Conservation (phyloP, 345 rosid species). For the Euphorbia tirucalli region DNA sequence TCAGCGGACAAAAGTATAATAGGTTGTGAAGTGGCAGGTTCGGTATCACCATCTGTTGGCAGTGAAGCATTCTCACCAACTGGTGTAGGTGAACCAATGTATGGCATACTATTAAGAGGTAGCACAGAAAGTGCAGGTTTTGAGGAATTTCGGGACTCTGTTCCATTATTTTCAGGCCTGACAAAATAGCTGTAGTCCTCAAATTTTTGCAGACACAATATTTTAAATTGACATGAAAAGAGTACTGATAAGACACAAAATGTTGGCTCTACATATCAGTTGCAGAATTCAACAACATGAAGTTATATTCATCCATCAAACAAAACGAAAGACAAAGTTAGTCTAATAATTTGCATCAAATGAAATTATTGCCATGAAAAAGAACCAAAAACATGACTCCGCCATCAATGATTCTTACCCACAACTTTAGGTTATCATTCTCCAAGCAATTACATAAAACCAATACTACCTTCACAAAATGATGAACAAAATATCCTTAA, state of each 20-base stretch:
- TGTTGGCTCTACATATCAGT: neutral
- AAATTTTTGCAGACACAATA: constrained; percentile 18
- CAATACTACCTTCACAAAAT: neutral
- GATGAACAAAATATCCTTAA: neutral
- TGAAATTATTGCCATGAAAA: neutral
- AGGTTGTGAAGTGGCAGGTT: constrained; percentile 40
- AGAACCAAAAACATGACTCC: neutral
- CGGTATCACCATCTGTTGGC: constrained; percentile 18
- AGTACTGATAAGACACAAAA: neutral
- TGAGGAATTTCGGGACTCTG: constrained; percentile 2
- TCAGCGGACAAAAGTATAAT: constrained; percentile 50
- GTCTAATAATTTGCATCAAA: neutral
- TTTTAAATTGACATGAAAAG: constrained; percentile 7
- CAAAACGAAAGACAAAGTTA: neutral
- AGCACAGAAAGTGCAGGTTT: constrained; percentile 41
- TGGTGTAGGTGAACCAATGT: constrained; percentile 44
- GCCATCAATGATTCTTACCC: neutral
- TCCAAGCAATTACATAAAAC: neutral
- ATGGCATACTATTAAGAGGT: constrained; percentile 71
- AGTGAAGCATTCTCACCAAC: constrained; percentile 22
- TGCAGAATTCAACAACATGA: neutral
- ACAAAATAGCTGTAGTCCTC: constrained; percentile 29
- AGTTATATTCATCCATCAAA: neutral
- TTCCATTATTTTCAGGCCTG: constrained; percentile 25
- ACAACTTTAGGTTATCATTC: neutral